Evolutionary conservation across 768 basidiomycete genomes (phyloP), one percentile per base, ranked within the genome.

Genomic region (Tulasnella calospora): DNA sequence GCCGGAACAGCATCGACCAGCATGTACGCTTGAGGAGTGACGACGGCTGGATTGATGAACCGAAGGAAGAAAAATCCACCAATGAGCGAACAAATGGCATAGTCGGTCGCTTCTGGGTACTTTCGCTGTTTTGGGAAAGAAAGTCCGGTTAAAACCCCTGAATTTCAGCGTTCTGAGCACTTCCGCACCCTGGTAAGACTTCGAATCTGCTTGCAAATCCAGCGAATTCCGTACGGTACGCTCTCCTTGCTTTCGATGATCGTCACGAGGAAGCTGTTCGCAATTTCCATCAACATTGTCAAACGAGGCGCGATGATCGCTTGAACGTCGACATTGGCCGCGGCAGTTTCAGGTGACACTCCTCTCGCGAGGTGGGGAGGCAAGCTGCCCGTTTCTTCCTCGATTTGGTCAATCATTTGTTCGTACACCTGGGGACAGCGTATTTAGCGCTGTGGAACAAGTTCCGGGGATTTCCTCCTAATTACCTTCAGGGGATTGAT

Each of bases 41-140:
- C 98, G 77, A 99, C 95, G 2, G 98, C 98, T 2, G 98, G 98
- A 82, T 99, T 99, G 86, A 99, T 99, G 86, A 99, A 99, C 27
- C 98, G 94, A 80, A 99, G 91, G 89, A 99, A 99, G 90, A 99
- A 99, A 87, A 99, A 99, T 13, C 98, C 98, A 72, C 98, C 98
- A 80, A 99, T 99, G 74, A 99, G 90, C 9, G 96, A 98, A 83
- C 97, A 99, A 78, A 99, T 97, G 71, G 97, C 96, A 81, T 96
- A 96, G 86, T 99, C 98, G 38, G 94, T 97, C 40, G 97, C 98
- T 78, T 99, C 98, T 1, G 98, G 98, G 85, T 99, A 99, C 88
- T 99, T 99, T 76, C 98, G 89, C 98, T 99, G 83, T 23, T 35
- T 40, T 8, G 81, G 57, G 35, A 44, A 44, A 47, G n/a, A 46